phyloP scores from a whole-genome alignment of 2,329 filamentous ascomycete genomes.

The Arthroderma sp. region DNA sequence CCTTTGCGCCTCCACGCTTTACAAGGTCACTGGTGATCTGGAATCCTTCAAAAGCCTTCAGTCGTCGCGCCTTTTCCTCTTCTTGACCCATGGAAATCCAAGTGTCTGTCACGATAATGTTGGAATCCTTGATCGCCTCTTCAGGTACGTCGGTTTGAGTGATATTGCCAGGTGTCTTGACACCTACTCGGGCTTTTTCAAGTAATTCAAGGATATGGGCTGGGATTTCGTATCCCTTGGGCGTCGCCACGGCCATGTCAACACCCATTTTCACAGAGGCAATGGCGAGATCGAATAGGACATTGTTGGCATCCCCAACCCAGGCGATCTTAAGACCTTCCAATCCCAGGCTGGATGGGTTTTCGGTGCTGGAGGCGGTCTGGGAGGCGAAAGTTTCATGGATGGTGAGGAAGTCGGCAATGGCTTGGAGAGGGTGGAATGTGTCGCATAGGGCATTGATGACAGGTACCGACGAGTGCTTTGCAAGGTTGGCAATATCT shows the following conservation, averaged over 20 bases:
- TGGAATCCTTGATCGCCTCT: constrained; percentile 70
- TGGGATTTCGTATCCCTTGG: constrained; percentile 72
- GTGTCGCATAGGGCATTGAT: constrained; percentile 82
- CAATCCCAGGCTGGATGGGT: constrained; percentile 47
- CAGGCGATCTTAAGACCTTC: constrained; percentile 84
- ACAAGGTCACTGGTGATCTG: constrained; percentile 83
- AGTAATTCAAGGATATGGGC: constrained; percentile 61
- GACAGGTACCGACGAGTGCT: constrained; percentile 63
- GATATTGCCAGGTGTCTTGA: constrained; percentile 51
- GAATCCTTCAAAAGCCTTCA: constrained; percentile 76
- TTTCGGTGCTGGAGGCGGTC: constrained; percentile 12
- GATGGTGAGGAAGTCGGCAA: constrained; percentile 88
- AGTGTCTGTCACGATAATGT: constrained; percentile 89
- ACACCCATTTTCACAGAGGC: constrained; percentile 78
- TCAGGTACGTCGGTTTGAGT: constrained; percentile 67
- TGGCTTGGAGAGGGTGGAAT: constrained; percentile 85
- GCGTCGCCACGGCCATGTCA: constrained; percentile 75
- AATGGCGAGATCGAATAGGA: constrained; percentile 85
- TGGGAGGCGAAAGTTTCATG: constrained; percentile 57
- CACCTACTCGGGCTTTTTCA: constrained; percentile 43
- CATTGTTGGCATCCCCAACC: constrained; percentile 95
- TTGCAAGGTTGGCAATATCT: constrained; percentile 58
- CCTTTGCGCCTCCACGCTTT: constrained; percentile 69
- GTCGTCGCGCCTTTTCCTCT: constrained; percentile 59
- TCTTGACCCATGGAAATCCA: constrained; percentile 99